Evolutionary conservation across 148 eudicot genomes (phyloP).

Genomic region (Salicornia ramosissima): DNA sequence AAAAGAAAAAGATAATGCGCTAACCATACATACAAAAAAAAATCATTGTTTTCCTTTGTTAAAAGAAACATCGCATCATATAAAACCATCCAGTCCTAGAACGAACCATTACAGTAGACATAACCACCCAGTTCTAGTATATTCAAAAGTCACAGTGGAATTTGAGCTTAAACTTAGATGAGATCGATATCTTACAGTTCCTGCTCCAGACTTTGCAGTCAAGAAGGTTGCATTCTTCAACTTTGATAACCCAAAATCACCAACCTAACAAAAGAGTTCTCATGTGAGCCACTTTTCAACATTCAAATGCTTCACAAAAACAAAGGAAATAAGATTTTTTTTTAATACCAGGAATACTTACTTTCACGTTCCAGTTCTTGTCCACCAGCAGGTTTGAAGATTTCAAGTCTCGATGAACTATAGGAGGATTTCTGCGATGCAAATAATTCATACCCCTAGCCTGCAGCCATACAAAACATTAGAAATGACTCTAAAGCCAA

Average conservation of each 20-base stretch:
- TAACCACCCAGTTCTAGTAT: neutral
- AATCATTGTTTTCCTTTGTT: no score
- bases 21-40: neutral
- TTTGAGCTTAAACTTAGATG: constrained; percentile 2
- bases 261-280: constrained; percentile 48
- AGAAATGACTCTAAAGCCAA: neutral
- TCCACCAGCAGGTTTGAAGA: constrained; percentile 83
- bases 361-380: constrained; percentile 90
- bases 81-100: no score
- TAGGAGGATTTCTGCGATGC: constrained; percentile 88
- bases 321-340: neutral
- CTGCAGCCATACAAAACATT: constrained; percentile 31
- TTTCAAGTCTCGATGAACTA: constrained; percentile 80
- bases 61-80: no score
- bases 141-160: neutral
- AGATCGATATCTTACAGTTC: constrained; percentile 50
- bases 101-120: neutral
- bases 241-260: constrained; percentile 81
- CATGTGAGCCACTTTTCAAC: neutral
- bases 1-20: neutral
- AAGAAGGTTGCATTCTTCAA: constrained; percentile 70
- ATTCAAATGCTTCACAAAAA: neutral
- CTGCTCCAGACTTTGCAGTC: constrained; percentile 75
- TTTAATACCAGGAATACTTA: constrained; percentile 15
- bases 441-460: constrained; percentile 91